Base-by-base conservation (phyloP, 495 filamentous ascomycete genomes). In the Lasiosphaeris hirsuta region DNA sequence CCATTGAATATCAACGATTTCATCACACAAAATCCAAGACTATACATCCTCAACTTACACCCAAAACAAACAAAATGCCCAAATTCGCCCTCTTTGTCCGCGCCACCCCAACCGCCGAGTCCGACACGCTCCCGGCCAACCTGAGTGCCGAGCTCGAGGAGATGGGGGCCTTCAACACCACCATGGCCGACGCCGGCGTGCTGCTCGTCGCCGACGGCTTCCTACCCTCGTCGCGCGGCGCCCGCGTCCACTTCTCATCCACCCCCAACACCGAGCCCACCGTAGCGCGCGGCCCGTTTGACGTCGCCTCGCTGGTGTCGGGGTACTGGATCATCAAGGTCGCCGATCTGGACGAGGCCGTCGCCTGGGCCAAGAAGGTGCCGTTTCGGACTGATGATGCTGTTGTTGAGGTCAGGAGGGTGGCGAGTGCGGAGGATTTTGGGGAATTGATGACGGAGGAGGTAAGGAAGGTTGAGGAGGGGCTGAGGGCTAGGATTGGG, bases 321-420 rank as follows among this genome's bases (percentile, higher is more conserved):
- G 61, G 57, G 10, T 57, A 37, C 51, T 63, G 61, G 61, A 17
- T 63, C n/a, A 42, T 63, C 33, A 57, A 63, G 47, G 58, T 40
- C 46, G 41, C 57, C 38, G 37, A 61, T 34, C 23, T 61, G 13
- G 53, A 61, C 8, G 58, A 61, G 49, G 58, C 53, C 7, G 14
- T 58, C 14, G 48, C 46, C 13, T 64, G 58, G 62, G 54, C 53
- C 4, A 57, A 39, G 11, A 50, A 61, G 54, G 51, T 51, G 15
- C 62, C 62, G 5, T 53, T 64, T 30, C 30, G 30, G 34, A 14
- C 17, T 1, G 34, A 58, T 36, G 54, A 56, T 17, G 34, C 33
- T 35, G 54, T 43, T 23, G 34, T 61, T 7, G 62, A 64, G 41
- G 37, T 64, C 15, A 43, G 62, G 14, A 51, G 51, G 39, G 49